Percentiles rank a stretch among this genome's conserved stretches.
Evolutionary conservation across 441 rosid genomes (phyloP).

Genomic region (Erodium texanum): DNA sequence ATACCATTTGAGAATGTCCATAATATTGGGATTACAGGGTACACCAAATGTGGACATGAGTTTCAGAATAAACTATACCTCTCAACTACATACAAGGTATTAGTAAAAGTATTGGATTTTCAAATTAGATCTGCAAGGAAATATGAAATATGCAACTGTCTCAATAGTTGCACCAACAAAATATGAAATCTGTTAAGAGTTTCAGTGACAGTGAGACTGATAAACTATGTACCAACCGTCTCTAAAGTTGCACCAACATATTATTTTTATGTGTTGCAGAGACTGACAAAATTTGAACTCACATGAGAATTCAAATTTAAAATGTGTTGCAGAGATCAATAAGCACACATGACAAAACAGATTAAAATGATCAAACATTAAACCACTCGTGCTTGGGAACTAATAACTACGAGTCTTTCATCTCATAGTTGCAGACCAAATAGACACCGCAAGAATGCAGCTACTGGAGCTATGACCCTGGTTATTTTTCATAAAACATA

Average conservation of each 20-base stretch:
- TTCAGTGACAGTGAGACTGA: background rate
- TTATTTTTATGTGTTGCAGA: too few relatives aligned
- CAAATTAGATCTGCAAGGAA: background rate
- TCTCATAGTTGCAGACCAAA: background rate
- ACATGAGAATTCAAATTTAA: background rate
- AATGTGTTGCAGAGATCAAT: background rate
- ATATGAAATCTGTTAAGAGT: background rate
- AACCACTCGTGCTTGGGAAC: too few relatives aligned
- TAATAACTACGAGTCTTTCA: too few relatives aligned
- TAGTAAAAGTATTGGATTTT: background rate
- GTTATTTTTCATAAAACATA: too few relatives aligned
- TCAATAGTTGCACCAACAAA: background rate
- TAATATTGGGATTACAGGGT: too few relatives aligned
- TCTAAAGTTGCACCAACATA: too few relatives aligned
- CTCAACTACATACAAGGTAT: background rate
- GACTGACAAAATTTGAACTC: too few relatives aligned
- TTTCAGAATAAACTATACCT: background rate
- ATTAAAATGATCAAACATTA: background rate
- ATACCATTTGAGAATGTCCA: background rate
- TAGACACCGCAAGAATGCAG: background rate
- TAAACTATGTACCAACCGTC: too few relatives aligned
- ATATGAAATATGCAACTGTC: background rate
- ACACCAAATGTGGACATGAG: background rate
- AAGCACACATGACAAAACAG: background rate
- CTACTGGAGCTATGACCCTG: too few relatives aligned